phyloP scores from a whole-genome alignment of 148 eudicot genomes.

The Polygonum aviculare region DNA sequence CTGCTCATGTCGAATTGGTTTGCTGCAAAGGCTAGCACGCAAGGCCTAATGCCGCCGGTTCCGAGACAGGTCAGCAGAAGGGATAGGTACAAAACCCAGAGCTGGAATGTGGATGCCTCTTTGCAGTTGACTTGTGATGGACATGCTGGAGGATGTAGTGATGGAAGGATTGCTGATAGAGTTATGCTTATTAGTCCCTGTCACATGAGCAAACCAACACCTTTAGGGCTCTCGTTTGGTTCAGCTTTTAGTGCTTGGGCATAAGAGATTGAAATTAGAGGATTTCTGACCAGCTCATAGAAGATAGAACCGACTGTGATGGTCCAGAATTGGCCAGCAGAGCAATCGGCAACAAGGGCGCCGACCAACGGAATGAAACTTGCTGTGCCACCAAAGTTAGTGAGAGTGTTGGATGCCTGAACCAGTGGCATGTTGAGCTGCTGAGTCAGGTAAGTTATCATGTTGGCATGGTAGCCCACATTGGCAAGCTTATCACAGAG shows the following conservation, averaged over 20 bases:
- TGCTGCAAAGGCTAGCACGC: constrained; percentile 53
- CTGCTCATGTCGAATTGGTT: constrained; percentile 50
- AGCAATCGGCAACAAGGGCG: constrained; percentile 72
- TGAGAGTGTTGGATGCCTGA: constrained; percentile 64
- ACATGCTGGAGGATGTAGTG: constrained; percentile 49
- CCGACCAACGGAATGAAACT: constrained; percentile 76
- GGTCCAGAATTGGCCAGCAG: constrained; percentile 76
- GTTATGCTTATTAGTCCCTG: constrained; percentile 48
- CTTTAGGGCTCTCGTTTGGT: background rate
- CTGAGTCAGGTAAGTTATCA: constrained; percentile 74
- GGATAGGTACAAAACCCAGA: constrained; percentile 35
- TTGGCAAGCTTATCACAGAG: constrained; percentile 71
- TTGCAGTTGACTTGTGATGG: constrained; percentile 46
- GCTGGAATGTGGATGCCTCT: constrained; percentile 45
- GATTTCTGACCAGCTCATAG: constrained; percentile 45
- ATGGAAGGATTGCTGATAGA: constrained; percentile 39
- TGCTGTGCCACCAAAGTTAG: constrained; percentile 60
- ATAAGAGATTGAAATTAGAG: background rate
- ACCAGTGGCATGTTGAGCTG: constrained; percentile 68
- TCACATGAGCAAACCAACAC: background rate
- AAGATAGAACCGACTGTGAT: constrained; percentile 55
- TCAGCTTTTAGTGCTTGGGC: background rate
- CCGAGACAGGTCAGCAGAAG: constrained; percentile 45
- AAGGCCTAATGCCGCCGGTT: constrained; percentile 45
- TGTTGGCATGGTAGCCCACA: constrained; percentile 62